Evolutionary conservation across 352 stramenopile species (phyloP).

Genomic region (Phytopythium vexans): DNA sequence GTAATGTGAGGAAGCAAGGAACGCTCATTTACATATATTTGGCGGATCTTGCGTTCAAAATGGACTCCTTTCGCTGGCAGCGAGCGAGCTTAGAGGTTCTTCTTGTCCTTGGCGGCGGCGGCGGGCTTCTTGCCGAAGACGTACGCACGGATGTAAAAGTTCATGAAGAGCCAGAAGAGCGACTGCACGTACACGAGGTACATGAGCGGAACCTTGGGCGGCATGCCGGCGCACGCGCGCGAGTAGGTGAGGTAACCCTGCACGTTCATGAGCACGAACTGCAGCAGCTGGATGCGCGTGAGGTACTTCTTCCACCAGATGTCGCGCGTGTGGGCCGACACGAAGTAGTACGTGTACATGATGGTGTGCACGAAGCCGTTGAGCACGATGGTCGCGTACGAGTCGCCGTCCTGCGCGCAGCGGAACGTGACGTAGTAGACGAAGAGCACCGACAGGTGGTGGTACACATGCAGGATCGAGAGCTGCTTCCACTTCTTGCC

Average conservation of each 20-base stretch:
- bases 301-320: constrained; percentile 97
- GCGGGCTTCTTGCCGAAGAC: constrained; percentile 42
- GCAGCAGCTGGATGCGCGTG: constrained; percentile 92
- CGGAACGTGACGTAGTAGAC: constrained; percentile 95
- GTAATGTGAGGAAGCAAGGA: background rate
- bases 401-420: constrained; percentile 92
- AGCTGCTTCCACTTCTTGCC: constrained; percentile 97
- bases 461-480: constrained; percentile 96
- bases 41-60: too few species aligned
- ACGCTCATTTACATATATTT: background rate
- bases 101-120: constrained; percentile 23
- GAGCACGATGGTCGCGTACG: constrained; percentile 93
- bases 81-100: constrained; percentile 22
- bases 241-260: constrained; percentile 60
- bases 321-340: constrained; percentile 93
- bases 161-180: constrained; percentile 95
- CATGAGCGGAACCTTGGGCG: constrained; percentile 60
- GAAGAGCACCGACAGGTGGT: constrained; percentile 95
- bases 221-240: constrained; percentile 82
- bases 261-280: constrained; percentile 86
- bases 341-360: constrained; percentile 99
- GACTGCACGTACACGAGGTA: constrained; percentile 95
- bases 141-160: constrained; percentile 96
- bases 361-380: constrained; percentile 97
- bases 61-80: too few species aligned